Conservation (phyloP, 1,284 basidiomycete genomes). For the Coniferiporia weirii region DNA sequence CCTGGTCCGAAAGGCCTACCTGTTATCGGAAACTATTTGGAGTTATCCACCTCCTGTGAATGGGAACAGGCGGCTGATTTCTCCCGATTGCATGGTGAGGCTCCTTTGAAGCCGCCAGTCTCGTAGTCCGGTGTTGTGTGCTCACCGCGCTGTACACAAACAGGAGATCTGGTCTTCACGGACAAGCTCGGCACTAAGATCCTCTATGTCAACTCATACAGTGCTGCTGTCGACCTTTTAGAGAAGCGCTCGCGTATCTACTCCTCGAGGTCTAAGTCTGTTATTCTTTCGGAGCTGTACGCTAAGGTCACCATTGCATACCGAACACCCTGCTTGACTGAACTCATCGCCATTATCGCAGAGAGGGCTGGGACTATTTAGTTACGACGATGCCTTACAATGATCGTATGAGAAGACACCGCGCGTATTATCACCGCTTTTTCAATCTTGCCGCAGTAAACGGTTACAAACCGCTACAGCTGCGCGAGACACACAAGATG, state of each 20-base stretch:
- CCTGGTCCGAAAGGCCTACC: constrained; percentile 11
- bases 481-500: neutral
- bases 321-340: neutral
- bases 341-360: neutral
- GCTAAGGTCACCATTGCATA: neutral
- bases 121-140: too few species aligned
- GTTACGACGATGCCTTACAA: neutral
- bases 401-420: neutral
- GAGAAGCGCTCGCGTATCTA: constrained; percentile 3
- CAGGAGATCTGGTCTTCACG: neutral
- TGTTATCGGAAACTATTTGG: constrained; percentile 9
- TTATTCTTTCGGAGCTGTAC: neutral
- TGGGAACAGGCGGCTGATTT: constrained; percentile 12
- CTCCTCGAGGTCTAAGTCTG: neutral
- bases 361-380: neutral
- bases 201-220: constrained; percentile 4
- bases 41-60: constrained; percentile 6
- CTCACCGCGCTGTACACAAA: too few species aligned
- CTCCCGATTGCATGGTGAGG: constrained; percentile 11
- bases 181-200: neutral
- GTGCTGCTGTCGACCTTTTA: neutral
- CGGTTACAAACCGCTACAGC: neutral
- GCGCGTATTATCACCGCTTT: neutral
- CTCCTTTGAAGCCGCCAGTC: too few species aligned
- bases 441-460: neutral